phyloP scores from a whole-genome alignment of 2,329 filamentous ascomycete genomes.

The Ambrosiella xylebori region DNA sequence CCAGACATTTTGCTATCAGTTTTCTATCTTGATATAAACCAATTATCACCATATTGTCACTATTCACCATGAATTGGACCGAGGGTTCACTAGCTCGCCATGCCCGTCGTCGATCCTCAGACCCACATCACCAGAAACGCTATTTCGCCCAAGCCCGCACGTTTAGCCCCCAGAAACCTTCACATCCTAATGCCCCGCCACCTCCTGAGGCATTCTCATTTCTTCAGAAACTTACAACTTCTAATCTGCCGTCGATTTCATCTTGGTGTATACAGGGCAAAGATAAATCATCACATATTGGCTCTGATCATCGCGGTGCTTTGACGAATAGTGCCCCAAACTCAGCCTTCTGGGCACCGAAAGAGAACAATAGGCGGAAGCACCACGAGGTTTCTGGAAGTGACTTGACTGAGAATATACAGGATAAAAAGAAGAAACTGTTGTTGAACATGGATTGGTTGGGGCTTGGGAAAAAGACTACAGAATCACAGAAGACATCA shows the following conservation, averaged over 20 bases:
- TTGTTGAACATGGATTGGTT: background rate
- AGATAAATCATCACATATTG: too few relatives aligned
- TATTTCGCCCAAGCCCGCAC: slow-evolving; percentile 20
- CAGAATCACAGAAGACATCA: background rate
- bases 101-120: slow-evolving; percentile 19
- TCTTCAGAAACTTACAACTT: background rate
- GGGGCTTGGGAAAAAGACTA: background rate
- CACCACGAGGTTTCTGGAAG: too few relatives aligned
- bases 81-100: slow-evolving; percentile 23
- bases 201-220: slow-evolving; percentile 4
- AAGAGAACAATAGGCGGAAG: too few relatives aligned
- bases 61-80: slow-evolving; percentile 25
- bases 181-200: background rate
- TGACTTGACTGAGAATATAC: background rate
- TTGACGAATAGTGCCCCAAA: too few relatives aligned
- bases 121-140: slow-evolving; percentile 22
- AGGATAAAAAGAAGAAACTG: background rate
- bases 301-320: too few relatives aligned
- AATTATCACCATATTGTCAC: background rate
- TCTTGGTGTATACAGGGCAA: too few relatives aligned
- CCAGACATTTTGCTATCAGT: background rate
- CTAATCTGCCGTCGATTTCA: background rate
- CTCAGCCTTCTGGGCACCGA: too few relatives aligned
- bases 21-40: background rate
- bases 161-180: background rate